Evolutionary conservation across 257 asterid species (phyloP).

Genomic region (Anisodus acutangulus): DNA sequence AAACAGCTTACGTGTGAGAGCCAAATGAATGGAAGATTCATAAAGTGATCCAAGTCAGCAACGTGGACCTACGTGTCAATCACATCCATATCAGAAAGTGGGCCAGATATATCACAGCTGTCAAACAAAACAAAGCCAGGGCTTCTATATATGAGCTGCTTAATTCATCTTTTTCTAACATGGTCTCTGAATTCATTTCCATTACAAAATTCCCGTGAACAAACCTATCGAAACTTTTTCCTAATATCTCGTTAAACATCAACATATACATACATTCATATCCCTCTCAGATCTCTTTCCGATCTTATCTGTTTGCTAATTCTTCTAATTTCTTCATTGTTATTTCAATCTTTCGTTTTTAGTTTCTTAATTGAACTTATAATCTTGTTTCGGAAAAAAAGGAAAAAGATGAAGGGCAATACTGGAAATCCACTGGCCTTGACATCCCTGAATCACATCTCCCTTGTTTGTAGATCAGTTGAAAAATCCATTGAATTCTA

Average conservation of each 20-base stretch:
- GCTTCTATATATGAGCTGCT: constrained; percentile 9
- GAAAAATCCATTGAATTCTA: constrained; percentile 80
- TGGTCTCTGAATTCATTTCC: background rate
- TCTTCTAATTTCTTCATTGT: background rate
- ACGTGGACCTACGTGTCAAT: constrained; percentile 60
- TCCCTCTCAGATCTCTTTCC: background rate
- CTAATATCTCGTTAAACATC: background rate
- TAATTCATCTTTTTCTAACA: background rate
- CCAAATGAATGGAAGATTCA: background rate
- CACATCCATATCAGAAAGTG: constrained; percentile 35
- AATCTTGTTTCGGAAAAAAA: background rate
- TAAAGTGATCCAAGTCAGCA: constrained; percentile 44
- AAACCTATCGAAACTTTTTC: background rate
- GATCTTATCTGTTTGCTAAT: background rate
- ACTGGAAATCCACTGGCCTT: constrained; percentile 72
- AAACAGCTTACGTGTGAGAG: background rate
- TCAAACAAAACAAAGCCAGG: constrained; percentile 3
- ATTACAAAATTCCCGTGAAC: background rate
- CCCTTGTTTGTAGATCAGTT: constrained; percentile 79
- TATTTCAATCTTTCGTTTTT: background rate
- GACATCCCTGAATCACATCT: constrained; percentile 86
- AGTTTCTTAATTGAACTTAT: background rate
- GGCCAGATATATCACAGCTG: constrained; percentile 25
- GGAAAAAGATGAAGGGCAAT: constrained; percentile 56
- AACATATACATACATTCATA: background rate